Evolutionary conservation across 2,329 filamentous ascomycete species (phyloP), one percentile per base, ranked within the genome.

Genomic region (Ascochyta clinopodiicola): DNA sequence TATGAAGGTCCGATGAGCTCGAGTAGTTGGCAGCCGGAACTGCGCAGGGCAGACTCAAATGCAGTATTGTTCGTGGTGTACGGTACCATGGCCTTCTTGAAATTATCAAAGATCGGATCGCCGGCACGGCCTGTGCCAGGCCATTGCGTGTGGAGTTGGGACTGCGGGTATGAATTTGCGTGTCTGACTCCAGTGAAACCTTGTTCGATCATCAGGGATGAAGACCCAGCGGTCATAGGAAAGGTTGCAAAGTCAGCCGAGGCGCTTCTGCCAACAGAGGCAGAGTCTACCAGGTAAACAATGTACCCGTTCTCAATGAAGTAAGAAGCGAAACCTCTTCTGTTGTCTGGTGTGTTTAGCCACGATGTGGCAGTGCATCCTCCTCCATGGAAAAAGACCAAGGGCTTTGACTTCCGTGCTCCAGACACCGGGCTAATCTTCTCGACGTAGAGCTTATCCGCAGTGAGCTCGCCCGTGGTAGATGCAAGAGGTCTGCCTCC

Each of bases 361-460:
- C 49, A 58, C 6, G 44, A 48, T n/a, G 46, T 47, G 44, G 38
- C 50, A 21, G 46, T 57, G 6, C 53, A 57, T 17, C 55, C 59
- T 39, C 60, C 62, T 21, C 55, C 60, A 38, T 59, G 58, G 36
- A 61, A 59, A 24, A 62, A 62, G 31, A 62, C 57, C 13, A 64
- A 31, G 4, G 62, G 57, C 22, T 47, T 52, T 19, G 60, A 32
- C 27, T 55, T 40, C 24, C 24, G 29, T 13, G 34, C 19, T 13
- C 42, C 32, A 8, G 31, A 32, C 10, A 39, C 17, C 3, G 57
- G 49, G n/a, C 34, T 40, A 9, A 60, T 34, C 24, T 57, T 60
- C 32, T 57, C 57, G 17, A 60, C 53, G 27, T 60, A 60, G 48
- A 60, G 47, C 48, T 60, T 46, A 31, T 57, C 54, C 6, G 51